Conservation (phyloP, 768 basidiomycete species). For the Tricholoma bakamatsutake region DNA sequence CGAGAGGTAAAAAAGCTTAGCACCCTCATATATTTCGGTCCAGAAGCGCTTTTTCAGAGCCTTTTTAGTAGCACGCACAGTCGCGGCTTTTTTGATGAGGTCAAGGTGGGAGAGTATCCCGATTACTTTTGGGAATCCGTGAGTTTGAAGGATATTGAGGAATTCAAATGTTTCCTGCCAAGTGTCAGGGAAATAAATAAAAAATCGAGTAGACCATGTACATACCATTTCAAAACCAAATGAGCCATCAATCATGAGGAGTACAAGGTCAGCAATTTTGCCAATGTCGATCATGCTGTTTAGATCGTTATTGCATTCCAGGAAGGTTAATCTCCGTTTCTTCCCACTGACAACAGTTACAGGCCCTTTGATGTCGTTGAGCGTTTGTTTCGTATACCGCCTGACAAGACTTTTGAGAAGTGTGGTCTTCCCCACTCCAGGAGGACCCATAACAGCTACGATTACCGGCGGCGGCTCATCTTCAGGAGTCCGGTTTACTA, state of each 20-base stretch:
- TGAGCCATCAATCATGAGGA: constrained; percentile 96
- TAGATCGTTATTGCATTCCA: constrained; percentile 97
- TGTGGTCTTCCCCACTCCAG: constrained; percentile 96
- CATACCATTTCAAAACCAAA: constrained; percentile 98
- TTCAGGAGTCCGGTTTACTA: constrained; percentile 91
- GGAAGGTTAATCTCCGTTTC: constrained; percentile 87
- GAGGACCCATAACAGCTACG: constrained; percentile 91
- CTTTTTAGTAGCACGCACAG: constrained; percentile 88
- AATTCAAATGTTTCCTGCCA: constrained; percentile 96
- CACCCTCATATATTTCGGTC: constrained; percentile 99
- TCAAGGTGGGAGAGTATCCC: constrained; percentile 95
- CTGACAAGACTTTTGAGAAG: constrained; percentile 87
- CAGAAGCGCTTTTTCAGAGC: constrained; percentile 96
- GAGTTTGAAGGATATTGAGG: constrained; percentile 92
- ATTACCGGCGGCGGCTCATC: constrained; percentile 90
- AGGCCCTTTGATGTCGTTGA: constrained; percentile 87
- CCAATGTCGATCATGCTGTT: constrained; percentile 98
- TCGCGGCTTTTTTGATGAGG: constrained; percentile 87
- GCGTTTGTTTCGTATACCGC: constrained; percentile 89
- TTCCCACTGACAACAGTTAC: constrained; percentile 94
- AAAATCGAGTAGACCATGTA: background rate
- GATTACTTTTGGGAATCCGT: constrained; percentile 98
- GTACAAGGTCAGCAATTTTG: constrained; percentile 92
- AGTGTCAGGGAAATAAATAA: background rate
- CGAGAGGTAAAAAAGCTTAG: constrained; percentile 96